Conservation (phyloP, 2,329 filamentous ascomycete species). For the Exophiala dermatitidis region DNA sequence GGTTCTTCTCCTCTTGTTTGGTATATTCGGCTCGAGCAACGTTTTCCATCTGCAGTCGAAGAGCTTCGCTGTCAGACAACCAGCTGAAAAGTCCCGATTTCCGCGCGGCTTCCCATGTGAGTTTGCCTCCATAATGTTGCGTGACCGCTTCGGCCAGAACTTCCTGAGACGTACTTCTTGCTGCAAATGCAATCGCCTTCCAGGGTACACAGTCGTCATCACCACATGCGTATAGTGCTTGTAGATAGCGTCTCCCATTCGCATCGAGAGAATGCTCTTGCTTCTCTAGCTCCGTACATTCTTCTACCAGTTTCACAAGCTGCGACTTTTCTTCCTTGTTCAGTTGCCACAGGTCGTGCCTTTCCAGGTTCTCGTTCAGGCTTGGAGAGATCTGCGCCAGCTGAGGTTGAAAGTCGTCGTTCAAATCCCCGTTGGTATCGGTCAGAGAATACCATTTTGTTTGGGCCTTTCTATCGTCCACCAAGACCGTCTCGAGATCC, state of each 20-base stretch:
- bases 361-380: conserved; percentile 70
- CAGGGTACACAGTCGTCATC: conserved; percentile 44
- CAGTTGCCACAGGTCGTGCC: conserved; percentile 67
- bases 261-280: conserved; percentile 84
- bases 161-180: conserved; percentile 59
- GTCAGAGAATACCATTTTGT: conserved; percentile 4
- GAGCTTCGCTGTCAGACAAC: conserved; percentile 67
- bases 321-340: conserved; percentile 45
- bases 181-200: conserved; percentile 80
- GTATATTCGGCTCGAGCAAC: conserved; percentile 91
- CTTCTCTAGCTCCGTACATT: conserved; percentile 73
- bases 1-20: conserved; percentile 72
- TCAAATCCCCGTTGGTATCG: conserved; percentile 13
- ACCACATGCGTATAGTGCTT: conserved; percentile 63
- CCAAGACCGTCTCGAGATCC: conserved; percentile 43
- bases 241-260: conserved; percentile 71
- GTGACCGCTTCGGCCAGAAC: conserved; percentile 79
- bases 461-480: conserved; percentile 28
- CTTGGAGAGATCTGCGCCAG: conserved; percentile 61
- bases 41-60: conserved; percentile 76
- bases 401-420: conserved; percentile 52
- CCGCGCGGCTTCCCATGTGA: conserved; percentile 78
- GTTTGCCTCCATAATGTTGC: conserved; percentile 66
- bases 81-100: conserved; percentile 93
- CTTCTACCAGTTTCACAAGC: conserved; percentile 76